Percentiles rank a stretch among this genome's conserved stretches.
These are phyloP conservation scores for Phialophora tarda DNA, from an alignment of 2,329 filamentous ascomycete species.

Conservation along the genomic window DNA sequence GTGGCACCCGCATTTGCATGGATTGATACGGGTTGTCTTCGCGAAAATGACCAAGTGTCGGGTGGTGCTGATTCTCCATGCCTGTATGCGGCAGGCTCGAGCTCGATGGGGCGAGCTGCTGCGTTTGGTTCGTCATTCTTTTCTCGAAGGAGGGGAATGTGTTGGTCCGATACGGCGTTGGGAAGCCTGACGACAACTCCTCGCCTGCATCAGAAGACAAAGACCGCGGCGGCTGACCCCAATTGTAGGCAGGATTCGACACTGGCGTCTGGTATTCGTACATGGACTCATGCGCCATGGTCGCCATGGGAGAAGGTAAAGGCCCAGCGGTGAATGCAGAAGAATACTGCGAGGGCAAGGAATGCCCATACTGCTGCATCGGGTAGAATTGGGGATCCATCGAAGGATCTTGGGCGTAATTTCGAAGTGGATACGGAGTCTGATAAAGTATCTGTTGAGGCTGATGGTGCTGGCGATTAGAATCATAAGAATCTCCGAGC, in stretches of 20 bases:
- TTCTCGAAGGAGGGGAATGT: slow-evolving; percentile 33
- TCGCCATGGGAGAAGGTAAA: slow-evolving; percentile 17
- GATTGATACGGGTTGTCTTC: slow-evolving; percentile 29
- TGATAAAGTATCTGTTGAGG: slow-evolving; percentile 17
- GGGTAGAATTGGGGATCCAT: slow-evolving; percentile 28
- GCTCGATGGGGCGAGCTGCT: slow-evolving; percentile 23
- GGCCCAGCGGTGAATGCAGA: slow-evolving; percentile 22
- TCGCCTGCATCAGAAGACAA: slow-evolving; percentile 27
- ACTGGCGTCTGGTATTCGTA: slow-evolving; percentile 24
- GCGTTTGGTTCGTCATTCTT: slow-evolving; percentile 21
- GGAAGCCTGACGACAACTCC: slow-evolving; percentile 27
- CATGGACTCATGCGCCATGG: slow-evolving; percentile 23
- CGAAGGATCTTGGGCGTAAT: slow-evolving; percentile 19
- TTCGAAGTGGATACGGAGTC: slow-evolving; percentile 24
- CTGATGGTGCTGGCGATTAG: slow-evolving; percentile 16
- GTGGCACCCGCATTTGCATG: slow-evolving; percentile 20
- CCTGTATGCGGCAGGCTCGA: slow-evolving; percentile 14
- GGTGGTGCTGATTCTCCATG: slow-evolving; percentile 19
- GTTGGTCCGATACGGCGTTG: slow-evolving; percentile 29
- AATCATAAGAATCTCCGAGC: slow-evolving; percentile 22
- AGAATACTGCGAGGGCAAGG: slow-evolving; percentile 17
- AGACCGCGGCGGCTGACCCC: slow-evolving; percentile 27
- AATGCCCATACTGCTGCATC: slow-evolving; percentile 21
- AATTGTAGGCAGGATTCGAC: slow-evolving; percentile 23
- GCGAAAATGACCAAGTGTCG: slow-evolving; percentile 11